Base-by-base conservation (phyloP, 1,139 yeast species). In the Debaryomyces subglobosus region DNA sequence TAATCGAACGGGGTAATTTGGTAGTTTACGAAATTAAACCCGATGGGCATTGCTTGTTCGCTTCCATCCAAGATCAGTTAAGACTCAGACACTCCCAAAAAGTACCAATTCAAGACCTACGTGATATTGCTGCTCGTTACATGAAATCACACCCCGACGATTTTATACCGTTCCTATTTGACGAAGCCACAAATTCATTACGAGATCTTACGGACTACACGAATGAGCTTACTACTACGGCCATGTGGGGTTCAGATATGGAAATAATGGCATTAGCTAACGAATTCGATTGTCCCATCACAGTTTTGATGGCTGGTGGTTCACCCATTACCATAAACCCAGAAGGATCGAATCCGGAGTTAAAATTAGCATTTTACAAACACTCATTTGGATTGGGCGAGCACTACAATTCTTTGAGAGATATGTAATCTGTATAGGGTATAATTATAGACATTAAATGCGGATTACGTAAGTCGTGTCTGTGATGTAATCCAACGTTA, bases 221-320 rank as follows among this genome's bases (percentile, higher is more conserved):
- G 7, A 66, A 72, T 1, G 86, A 85, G 55, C 76, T 94, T 48
- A 86, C 79, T 47, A 71, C 70, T 13, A 89, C 97, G 0, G 84
- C 96, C 0, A 81, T 89, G 76, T 94, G 99, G 99, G 99, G 99
- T 25, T 95, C 97, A 4, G 98, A 94, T 60, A 74, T 91, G 74
- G 99, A 94, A 69, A 84, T 92, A 16, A 65, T 89, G 58, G 97
- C 98, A 0, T 72, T 91, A 39, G 78, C 95, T 0, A 78, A 82
- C 51, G 80, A 79, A 8, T 88, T 77, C 59, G 76, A 84, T 49
- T 84, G 89, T 57, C 86, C 91, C 1, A 82, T 92, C n/a, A 76
- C 84, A 44, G 84, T 94, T 5, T 73, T 85, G 66, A 83, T 88
- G 72, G 87, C 89, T 38, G 96, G 95, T 0, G 79, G 90, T 35